phyloP scores from a whole-genome alignment of 2,329 filamentous ascomycete genomes.

The Colletotrichum tanaceti region DNA sequence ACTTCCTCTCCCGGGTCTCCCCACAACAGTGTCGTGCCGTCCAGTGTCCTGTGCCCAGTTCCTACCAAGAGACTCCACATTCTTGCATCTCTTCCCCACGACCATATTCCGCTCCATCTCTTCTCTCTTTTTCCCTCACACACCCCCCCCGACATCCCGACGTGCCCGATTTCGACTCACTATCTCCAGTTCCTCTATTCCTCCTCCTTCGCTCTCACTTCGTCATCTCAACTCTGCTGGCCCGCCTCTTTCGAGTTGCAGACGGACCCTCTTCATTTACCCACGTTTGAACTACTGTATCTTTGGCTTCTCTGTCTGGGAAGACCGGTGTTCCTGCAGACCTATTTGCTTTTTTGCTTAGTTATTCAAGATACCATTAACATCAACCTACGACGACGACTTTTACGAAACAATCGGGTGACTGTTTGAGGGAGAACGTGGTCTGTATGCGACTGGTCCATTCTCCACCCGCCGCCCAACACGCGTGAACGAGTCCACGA shows the following conservation, averaged over 20 bases:
- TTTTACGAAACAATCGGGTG: background rate
- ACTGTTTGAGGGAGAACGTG: background rate
- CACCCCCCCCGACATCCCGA: conserved; percentile 14
- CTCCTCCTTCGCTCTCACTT: background rate
- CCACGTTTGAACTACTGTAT: background rate
- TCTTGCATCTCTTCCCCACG: conserved; percentile 30
- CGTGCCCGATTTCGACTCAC: conserved; percentile 11
- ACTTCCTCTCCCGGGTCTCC: background rate
- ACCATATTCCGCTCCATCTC: conserved; percentile 33
- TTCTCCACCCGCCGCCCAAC: background rate
- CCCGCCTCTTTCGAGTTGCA: conserved; percentile 25
- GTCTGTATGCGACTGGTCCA: conserved; percentile 9
- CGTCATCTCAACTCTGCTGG: background rate
- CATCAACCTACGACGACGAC: conserved; percentile 11
- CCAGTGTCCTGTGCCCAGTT: conserved; percentile 8
- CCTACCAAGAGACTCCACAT: conserved; percentile 33
- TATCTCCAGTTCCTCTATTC: conserved; percentile 12
- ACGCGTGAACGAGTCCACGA: conserved; percentile 17
- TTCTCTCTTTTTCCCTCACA: conserved; percentile 37
- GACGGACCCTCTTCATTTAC: conserved; percentile 18
- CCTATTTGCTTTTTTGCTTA: conserved; percentile 18
- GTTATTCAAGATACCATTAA: conserved; percentile 30
- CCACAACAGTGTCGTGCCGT: conserved; percentile 4
- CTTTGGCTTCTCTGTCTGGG: conserved; percentile 9
- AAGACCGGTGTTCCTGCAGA: conserved; percentile 28